Conservation (phyloP, 176 grass and related monocot genomes). For the Olyra latifolia region DNA sequence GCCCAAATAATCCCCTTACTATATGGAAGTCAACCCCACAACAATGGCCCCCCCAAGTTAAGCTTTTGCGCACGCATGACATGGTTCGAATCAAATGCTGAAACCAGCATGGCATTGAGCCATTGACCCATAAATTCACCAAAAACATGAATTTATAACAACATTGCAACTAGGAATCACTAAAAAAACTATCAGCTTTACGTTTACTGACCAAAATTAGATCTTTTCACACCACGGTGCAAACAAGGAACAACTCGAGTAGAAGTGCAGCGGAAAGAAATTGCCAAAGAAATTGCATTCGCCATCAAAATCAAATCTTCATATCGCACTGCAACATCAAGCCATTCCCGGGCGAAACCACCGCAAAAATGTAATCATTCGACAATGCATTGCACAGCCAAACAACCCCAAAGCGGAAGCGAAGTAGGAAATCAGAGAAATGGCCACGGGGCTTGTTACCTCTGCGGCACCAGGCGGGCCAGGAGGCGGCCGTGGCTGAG, state of each 20-base stretch:
- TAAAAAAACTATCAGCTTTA: conserved; percentile 1
- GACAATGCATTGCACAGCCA: background rate
- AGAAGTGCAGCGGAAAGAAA: conserved; percentile 20
- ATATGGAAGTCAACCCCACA: conserved; percentile 46
- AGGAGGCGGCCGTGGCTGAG: conserved; percentile 57
- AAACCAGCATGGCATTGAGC: background rate
- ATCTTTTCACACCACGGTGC: background rate
- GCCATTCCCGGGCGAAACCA: background rate
- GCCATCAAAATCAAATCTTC: conserved; percentile 9
- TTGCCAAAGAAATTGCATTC: background rate
- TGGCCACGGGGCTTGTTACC: conserved; percentile 37
- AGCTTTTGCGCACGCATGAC: background rate
- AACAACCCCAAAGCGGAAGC: background rate
- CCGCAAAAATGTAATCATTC: conserved; percentile 22
- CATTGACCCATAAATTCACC: background rate
- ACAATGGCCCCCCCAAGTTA: conserved; percentile 2
- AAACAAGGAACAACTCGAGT: background rate
- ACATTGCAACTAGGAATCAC: background rate
- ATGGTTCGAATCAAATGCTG: conserved; percentile 13
- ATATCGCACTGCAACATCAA: background rate
- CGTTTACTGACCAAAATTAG: conserved; percentile 18
- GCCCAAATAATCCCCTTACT: conserved; percentile 22
- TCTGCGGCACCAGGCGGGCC: conserved; percentile 72
- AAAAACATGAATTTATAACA: conserved; percentile 7
- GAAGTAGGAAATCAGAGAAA: conserved; percentile 1